These are phyloP conservation scores for Nicotiana obtusifolia DNA, from an alignment of 257 asterid species.

Conservation along the genomic window DNA sequence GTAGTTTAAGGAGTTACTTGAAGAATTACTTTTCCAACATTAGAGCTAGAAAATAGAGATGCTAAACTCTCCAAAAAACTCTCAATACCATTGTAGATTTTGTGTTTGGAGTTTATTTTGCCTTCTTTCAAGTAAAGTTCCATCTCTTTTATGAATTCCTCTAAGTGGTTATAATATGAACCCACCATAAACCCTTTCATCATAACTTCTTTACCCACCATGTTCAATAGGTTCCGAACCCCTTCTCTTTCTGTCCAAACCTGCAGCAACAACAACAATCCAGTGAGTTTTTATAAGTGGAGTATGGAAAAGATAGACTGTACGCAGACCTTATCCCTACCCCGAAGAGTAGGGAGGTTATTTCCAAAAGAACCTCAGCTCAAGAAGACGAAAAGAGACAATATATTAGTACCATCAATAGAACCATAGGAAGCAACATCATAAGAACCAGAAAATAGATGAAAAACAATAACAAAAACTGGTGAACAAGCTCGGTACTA, in stretches of 20 bases:
- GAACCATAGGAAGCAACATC: too few species aligned
- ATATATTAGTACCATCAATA: too few species aligned
- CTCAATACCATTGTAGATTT: neutral
- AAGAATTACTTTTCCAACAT: conserved; percentile 2
- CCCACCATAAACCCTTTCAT: neutral
- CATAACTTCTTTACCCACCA: neutral
- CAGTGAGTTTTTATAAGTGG: too few species aligned
- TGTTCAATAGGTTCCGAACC: neutral
- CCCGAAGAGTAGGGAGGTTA: too few species aligned
- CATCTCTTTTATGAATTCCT: neutral
- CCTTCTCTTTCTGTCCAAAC: neutral
- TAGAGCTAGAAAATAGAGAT: neutral
- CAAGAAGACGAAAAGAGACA: too few species aligned
- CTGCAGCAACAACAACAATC: too few species aligned
- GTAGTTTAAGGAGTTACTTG: neutral
- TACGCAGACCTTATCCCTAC: too few species aligned
- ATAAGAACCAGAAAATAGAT: too few species aligned
- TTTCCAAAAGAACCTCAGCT: too few species aligned
- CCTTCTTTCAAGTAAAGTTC: neutral
- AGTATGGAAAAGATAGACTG: too few species aligned
- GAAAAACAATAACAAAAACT: too few species aligned
- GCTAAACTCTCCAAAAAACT: neutral
- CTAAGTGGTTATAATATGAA: neutral
- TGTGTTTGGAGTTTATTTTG: neutral
- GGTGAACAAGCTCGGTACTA: too few species aligned